phyloP scores from a whole-genome alignment of 169 alveolate species.

The Plasmodium gaboni region DNA sequence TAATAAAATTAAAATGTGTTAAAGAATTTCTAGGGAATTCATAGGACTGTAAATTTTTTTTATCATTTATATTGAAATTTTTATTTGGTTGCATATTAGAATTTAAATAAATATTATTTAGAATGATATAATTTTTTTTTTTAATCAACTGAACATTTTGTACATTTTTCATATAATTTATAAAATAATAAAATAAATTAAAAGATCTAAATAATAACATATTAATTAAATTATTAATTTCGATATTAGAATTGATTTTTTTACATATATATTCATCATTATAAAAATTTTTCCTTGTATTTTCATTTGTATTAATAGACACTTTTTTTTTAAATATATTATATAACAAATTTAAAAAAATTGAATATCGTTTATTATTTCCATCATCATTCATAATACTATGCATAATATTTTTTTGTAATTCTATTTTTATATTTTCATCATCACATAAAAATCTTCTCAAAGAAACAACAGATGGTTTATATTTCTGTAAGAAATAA shows the following conservation, averaged over 20 bases:
- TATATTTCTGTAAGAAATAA: constrained; percentile 64
- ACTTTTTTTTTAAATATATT: constrained; percentile 18
- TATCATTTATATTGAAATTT: neutral
- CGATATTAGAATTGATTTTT: constrained; percentile 55
- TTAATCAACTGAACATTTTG: neutral
- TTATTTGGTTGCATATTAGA: neutral
- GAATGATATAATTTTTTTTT: constrained; percentile 3
- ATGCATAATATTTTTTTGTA: constrained; percentile 46
- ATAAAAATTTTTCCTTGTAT: constrained; percentile 1
- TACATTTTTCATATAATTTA: constrained; percentile 21
- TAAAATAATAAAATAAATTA: constrained; percentile 72
- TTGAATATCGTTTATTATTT: constrained; percentile 8
- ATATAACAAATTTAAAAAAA: constrained; percentile 43
- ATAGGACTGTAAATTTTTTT: constrained; percentile 20
- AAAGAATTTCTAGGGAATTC: constrained; percentile 64
- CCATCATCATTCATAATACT: constrained; percentile 13
- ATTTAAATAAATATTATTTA: constrained; percentile 17
- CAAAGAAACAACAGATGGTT: constrained; percentile 70
- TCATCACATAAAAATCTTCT: constrained; percentile 68
- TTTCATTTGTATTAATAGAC: neutral
- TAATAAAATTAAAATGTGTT: constrained; percentile 48
- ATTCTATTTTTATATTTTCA: constrained; percentile 55
- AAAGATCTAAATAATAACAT: constrained; percentile 64
- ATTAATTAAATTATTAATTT: constrained; percentile 61
- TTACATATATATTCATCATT: constrained; percentile 39